Percentiles rank a stretch among this genome's conserved stretches.
Evolutionary conservation across 495 filamentous ascomycete genomes (phyloP).

Genomic region (Neurospora discreta): DNA sequence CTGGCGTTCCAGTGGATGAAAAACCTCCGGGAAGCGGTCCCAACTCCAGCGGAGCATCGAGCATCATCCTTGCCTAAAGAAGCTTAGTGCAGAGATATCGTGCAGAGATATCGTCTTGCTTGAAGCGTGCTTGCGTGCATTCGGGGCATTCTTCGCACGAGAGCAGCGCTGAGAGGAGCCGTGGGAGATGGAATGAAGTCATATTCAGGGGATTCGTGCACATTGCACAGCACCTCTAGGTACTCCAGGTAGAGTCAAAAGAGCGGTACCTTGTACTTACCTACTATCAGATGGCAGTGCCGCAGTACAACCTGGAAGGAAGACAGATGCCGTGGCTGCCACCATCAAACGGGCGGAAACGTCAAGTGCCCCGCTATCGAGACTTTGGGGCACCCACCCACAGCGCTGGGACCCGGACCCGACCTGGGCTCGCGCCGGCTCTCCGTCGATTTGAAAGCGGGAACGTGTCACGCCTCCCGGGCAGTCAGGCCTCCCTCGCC

Average conservation of each 20-base stretch:
- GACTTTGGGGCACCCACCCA: neutral
- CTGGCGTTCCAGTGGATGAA: neutral
- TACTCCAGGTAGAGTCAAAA: neutral
- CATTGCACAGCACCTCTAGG: neutral
- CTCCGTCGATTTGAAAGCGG: neutral
- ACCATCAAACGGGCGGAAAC: neutral
- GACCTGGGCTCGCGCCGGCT: neutral
- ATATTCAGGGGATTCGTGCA: neutral
- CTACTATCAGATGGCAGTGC: neutral
- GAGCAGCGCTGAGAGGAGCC: neutral
- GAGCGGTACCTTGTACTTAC: too few species aligned
- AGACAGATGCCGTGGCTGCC: neutral
- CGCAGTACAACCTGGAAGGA: neutral
- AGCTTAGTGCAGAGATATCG: neutral
- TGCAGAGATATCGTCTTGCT: too few species aligned
- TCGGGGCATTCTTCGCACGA: neutral
- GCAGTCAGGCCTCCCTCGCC: neutral
- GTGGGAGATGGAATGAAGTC: neutral
- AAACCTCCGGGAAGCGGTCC: neutral
- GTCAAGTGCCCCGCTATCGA: neutral
- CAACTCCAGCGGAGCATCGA: neutral
- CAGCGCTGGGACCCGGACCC: neutral
- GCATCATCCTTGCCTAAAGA: neutral
- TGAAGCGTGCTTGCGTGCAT: neutral
- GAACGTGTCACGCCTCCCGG: neutral